These are phyloP conservation scores for Melastoma malabathricum DNA, from an alignment of 345 rosid genomes.

Conservation along the genomic window DNA sequence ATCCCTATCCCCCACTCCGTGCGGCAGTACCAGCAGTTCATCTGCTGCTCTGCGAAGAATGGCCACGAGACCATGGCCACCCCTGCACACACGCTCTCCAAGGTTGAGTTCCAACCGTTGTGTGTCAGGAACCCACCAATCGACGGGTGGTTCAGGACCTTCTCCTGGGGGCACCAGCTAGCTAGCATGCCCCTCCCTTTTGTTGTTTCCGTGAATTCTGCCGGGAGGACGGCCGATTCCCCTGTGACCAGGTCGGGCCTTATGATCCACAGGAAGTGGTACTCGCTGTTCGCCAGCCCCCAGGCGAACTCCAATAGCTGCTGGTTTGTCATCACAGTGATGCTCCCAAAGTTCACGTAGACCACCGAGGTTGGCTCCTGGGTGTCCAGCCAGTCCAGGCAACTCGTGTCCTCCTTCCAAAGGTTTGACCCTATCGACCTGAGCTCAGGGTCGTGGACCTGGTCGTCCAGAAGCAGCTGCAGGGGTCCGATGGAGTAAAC, in stretches of 20 bases:
- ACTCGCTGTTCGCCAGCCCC: conserved; percentile 48
- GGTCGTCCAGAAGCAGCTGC: conserved; percentile 15
- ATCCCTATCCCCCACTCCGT: conserved; percentile 49
- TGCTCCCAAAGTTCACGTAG: conserved; percentile 56
- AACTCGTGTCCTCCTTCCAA: conserved; percentile 41
- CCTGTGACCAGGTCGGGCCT: conserved; percentile 45
- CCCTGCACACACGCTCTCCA: conserved; percentile 32
- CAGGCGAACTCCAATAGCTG: conserved; percentile 50
- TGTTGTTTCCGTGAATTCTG: conserved; percentile 24
- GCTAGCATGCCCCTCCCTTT: conserved; percentile 22
- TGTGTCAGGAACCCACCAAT: conserved; percentile 52
- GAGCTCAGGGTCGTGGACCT: conserved; percentile 5
- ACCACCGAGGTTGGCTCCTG: conserved; percentile 34
- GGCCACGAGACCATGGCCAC: conserved; percentile 58
- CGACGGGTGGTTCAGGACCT: conserved; percentile 34
- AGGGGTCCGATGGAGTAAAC: conserved; percentile 38
- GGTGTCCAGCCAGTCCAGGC: conserved; percentile 37
- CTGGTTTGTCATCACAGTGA: conserved; percentile 27
- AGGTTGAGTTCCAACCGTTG: conserved; percentile 51
- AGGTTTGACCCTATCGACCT: conserved; percentile 25
- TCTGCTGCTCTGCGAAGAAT: conserved; percentile 53
- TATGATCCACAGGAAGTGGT: conserved; percentile 42
- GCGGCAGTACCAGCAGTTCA: conserved; percentile 32
- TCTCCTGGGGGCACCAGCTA: conserved; percentile 49
- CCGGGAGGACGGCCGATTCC: conserved; percentile 24